Evolutionary conservation across 257 asterid species (phyloP), one percentile per base, ranked within the genome.

Genomic region (Anisodus acutangulus): DNA sequence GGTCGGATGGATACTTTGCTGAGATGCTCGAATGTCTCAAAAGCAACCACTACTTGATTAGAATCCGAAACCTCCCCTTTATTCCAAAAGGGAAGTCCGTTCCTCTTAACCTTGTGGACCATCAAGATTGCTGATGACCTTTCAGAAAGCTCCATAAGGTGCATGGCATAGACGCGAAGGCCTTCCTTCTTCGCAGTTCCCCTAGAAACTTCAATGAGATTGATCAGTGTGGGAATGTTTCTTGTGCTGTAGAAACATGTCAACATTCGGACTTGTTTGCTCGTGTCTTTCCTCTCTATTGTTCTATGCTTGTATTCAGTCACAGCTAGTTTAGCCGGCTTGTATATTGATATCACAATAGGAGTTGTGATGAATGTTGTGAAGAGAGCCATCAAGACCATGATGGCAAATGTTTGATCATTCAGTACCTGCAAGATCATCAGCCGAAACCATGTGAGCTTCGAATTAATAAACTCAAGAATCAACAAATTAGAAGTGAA

Each of bases 341-440:
- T 92, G 74, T 92, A 91, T 12, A 91, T 35, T 9, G 92, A 88
- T 74, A 91, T 78, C 15, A 92, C 97, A 11, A 87, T 41, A 5
- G 96, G 97, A 2, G 97, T 93, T 2, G 96, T 93, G 79, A 93
- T 89, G 70, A 93, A 92, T 16, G 97, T 93, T 19, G 96, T 93
- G 96, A 93, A 92, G 51, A 93, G 84, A 8, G 97, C 97, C 97
- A 93, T 93, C 49, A 93, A 43, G 72, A 93, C 94, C 97, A 93
- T 87, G 74, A 93, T 91, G 0, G 97, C 96, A 45, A 93, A 93
- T 6, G 94, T 91, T 82, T 93, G 96, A 88, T 93, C 97, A 62
- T 91, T 93, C 91, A 92, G 76, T 79, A 93, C 97, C 97, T 93
- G 69, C 79, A 90, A 85, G 79, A 45, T 37, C 37, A 72, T 9